Evolutionary conservation across 805 yeast genomes (phyloP).

Genomic region (Saturnispora gosingensis): DNA sequence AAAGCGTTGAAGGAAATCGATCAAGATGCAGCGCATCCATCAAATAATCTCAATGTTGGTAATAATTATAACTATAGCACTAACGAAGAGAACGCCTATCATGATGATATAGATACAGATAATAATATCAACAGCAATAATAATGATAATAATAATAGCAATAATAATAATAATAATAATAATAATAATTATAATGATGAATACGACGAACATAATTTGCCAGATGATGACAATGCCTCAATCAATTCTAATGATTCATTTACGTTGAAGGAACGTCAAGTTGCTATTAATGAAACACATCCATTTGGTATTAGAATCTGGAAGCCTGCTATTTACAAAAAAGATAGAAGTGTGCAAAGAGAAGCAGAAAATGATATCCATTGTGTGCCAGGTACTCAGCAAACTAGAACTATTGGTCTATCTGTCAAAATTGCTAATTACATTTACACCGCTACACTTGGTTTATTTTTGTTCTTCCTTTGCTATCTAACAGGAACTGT

Average conservation of each 20-base stretch:
- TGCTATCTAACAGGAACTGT: slow-evolving; percentile 43
- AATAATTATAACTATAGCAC: neutral
- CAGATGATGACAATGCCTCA: slow-evolving; percentile 22
- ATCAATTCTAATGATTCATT: slow-evolving; percentile 63
- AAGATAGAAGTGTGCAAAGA: slow-evolving; percentile 80
- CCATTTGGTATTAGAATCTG: slow-evolving; percentile 98
- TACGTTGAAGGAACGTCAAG: slow-evolving; percentile 86
- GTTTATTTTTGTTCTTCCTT: slow-evolving; percentile 46
- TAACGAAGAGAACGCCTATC: neutral
- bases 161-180: neutral
- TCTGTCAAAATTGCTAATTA: slow-evolving; percentile 59
- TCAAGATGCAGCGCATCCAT: slow-evolving; percentile 18
- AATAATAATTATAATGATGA: neutral
- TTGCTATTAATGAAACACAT: slow-evolving; percentile 92
- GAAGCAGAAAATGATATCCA: slow-evolving; percentile 93
- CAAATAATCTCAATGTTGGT: neutral
- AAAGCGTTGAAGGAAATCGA: slow-evolving; percentile 23
- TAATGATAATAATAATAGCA: neutral
- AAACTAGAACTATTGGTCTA: slow-evolving; percentile 39
- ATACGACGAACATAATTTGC: neutral
- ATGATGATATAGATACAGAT: neutral
- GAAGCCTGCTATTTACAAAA: slow-evolving; percentile 96
- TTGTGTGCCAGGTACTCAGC: slow-evolving; percentile 43
- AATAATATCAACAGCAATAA: neutral
- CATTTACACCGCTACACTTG: slow-evolving; percentile 69